Evolutionary conservation across 306 rosid species (phyloP).

Genomic region (Pterocarpus macrocarpus): DNA sequence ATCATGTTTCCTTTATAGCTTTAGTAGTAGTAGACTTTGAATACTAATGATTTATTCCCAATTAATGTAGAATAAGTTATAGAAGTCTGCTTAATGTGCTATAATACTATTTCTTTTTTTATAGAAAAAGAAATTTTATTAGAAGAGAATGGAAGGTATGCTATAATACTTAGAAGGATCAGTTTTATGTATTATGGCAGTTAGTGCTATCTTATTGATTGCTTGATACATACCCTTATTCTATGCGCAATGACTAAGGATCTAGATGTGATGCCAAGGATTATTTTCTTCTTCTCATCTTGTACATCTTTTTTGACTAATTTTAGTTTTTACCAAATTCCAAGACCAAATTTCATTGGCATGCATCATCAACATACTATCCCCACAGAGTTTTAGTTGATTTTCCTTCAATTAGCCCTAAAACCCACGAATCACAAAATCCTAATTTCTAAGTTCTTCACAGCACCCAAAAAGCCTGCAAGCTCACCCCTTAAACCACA

Average conservation of each 20-base stretch:
- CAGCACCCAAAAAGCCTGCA: slow-evolving; percentile 11
- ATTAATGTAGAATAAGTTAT: no score
- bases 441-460: slow-evolving; percentile 16
- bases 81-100: no score
- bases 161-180: no score
- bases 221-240: background rate
- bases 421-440: slow-evolving; percentile 11
- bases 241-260: background rate
- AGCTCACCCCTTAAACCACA: slow-evolving; percentile 25
- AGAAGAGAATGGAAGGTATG: no score
- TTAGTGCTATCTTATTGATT: no score
- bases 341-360: slow-evolving; percentile 6
- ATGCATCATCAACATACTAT: background rate
- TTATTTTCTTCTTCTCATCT: slow-evolving; percentile 1
- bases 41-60: no score
- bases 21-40: no score
- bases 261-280: background rate
- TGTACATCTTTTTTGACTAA: background rate
- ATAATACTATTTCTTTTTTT: no score
- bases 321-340: slow-evolving; percentile 1
- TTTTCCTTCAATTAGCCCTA: background rate
- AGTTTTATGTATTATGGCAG: no score
- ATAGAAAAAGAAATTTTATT: no score
- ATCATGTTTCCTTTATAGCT: no score
- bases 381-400: background rate